Evolutionary conservation across 129 eudicot genomes (phyloP).

Genomic region (Tanacetum coccineum): DNA sequence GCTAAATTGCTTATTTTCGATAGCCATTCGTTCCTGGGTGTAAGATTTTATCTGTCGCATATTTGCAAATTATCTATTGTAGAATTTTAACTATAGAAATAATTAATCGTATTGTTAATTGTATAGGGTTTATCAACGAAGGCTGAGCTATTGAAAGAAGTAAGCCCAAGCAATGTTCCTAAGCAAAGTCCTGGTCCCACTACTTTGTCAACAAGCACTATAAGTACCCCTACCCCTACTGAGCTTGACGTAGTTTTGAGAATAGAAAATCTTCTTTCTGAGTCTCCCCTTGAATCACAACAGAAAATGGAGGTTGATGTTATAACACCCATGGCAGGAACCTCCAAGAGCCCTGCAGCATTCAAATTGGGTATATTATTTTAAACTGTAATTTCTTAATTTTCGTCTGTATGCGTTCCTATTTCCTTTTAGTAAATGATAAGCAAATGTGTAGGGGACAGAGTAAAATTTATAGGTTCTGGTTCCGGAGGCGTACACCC

Average conservation of each 20-base stretch:
- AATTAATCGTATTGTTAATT: conserved; percentile 5
- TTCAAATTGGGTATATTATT: conserved; percentile 49
- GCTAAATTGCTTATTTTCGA: conserved; percentile 90
- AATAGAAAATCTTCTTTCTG: conserved; percentile 32
- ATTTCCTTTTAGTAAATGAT: conserved; percentile 11
- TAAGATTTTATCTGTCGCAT: conserved; percentile 36
- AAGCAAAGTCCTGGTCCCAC: conserved; percentile 41
- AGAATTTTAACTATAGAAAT: neutral
- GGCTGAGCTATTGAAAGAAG: conserved; percentile 65
- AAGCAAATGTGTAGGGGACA: conserved; percentile 56
- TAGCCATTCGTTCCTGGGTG: conserved; percentile 60
- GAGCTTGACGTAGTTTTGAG: conserved; percentile 35
- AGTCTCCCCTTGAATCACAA: conserved; percentile 38
- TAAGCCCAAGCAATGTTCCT: conserved; percentile 28
- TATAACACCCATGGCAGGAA: conserved; percentile 35
- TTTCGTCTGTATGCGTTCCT: neutral
- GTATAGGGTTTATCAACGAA: conserved; percentile 58
- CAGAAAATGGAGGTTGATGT: conserved; percentile 44
- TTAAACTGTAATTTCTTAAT: conserved; percentile 5
- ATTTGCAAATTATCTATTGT: neutral
- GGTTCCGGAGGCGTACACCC: conserved; percentile 40
- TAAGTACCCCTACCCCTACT: conserved; percentile 42
- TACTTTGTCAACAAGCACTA: conserved; percentile 31
- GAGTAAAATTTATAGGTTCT: conserved; percentile 67
- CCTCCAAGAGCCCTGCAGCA: conserved; percentile 46